phyloP scores from a whole-genome alignment of 164 flowering plant genomes.

The Vitis vinifera region DNA sequence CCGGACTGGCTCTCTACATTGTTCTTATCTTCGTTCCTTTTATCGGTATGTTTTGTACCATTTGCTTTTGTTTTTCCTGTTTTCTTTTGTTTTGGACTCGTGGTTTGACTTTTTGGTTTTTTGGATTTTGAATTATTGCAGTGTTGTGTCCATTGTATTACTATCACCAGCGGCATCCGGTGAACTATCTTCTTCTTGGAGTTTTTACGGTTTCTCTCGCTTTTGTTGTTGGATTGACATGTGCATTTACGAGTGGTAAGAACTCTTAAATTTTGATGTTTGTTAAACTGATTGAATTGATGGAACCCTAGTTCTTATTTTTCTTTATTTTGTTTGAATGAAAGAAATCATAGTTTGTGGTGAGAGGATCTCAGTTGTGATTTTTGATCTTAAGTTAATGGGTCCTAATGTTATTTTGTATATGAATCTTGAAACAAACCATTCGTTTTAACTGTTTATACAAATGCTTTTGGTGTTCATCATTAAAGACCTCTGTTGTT shows the following conservation, averaged over 20 bases:
- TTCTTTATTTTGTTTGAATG: not conserved
- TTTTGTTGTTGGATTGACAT: conserved; percentile 54
- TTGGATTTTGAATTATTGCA: conserved; percentile 23
- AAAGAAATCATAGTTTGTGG: too few species aligned
- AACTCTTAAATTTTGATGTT: not conserved
- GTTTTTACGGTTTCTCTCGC: conserved; percentile 56
- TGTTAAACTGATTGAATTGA: not conserved
- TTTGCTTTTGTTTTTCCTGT: not conserved
- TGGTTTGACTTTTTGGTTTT: not conserved
- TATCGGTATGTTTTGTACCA: conserved; percentile 32
- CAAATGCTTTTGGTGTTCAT: too few species aligned
- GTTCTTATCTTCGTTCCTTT: conserved; percentile 51
- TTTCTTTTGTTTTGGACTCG: not conserved
- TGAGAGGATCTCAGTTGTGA: too few species aligned
- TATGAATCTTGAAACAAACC: too few species aligned
- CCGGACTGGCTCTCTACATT: conserved; percentile 65
- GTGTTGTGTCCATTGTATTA: conserved; percentile 56
- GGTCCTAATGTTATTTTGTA: too few species aligned
- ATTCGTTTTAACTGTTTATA: too few species aligned
- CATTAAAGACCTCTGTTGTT: too few species aligned
- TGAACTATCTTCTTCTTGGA: conserved; percentile 56
- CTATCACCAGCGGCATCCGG: conserved; percentile 61
- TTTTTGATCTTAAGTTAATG: too few species aligned
- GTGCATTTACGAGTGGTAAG: conserved; percentile 64
- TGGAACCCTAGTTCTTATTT: not conserved